Base-by-base conservation (phyloP, 2,329 filamentous ascomycete genomes). In the Penicillium sclerotiorum region DNA sequence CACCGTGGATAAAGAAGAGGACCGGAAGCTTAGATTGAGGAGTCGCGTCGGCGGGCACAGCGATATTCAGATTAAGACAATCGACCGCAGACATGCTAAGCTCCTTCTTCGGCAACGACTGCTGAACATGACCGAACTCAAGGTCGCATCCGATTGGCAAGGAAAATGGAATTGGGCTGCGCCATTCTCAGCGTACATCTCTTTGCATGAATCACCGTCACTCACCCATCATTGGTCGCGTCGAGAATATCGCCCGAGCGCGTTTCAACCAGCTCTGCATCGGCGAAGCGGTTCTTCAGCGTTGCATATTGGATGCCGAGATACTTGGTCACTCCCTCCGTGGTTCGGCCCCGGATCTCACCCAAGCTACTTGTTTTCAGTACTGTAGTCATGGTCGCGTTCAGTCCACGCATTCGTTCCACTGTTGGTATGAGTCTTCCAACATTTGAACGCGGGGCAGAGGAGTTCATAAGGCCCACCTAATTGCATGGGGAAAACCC, bases 1-100 rank as follows among this genome's bases (percentile, higher is more conserved):
- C 79, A 0, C 80, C 80, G 50, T 82, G 79, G 4, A 83, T 72
- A 53, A 80, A 80, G 1, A 79, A 70, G 32, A 81, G 69, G 0
- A 82, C 78, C 0, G 80, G 80, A 2, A 81, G 64, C 5, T 70
- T 72, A 11, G 64, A 61, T 4, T 57, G 47, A 0, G 27, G 42
- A 1, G 52, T 61, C 8, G 38, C 61, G 32, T 50, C 48, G 6
- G 58, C 52, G 1, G 80, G 79, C 0, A 77, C 67, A 0, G 76
- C 75, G 40, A 83, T 75, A 51, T 81, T 81, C 15, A 82, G 62
- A 41, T 79, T 80, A 20, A 83, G 63, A 25, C 79, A 75, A 42
- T 81, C 74, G 3, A 73, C 55, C 18, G 79, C 79, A 9, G 76
- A 80, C 44, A 73, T 68, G 5, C 48, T 21, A 11, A 67, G 46